A percentile compares a stretch with the other conserved stretches of the same genome.
These are phyloP conservation scores for Vitis hybrid DNA, from an alignment of 177 flowering plant species.

Conservation along the genomic window DNA sequence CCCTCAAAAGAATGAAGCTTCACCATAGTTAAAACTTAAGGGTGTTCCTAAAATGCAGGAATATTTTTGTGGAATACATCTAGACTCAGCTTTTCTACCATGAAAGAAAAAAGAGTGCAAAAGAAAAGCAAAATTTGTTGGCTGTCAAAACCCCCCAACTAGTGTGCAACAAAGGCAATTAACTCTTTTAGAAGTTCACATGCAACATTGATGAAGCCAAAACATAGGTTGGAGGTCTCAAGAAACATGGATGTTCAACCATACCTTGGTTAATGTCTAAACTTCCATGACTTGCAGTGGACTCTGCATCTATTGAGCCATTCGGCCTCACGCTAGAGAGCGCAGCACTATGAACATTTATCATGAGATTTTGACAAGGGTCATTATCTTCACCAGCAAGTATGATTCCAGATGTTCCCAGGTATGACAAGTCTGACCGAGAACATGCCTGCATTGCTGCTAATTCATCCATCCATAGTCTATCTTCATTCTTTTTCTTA, in stretches of 20 bases:
- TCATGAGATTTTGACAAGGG: slow-evolving; percentile 24
- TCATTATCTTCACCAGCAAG: slow-evolving; percentile 63
- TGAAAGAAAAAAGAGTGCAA: too few species aligned
- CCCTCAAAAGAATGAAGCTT: too few species aligned
- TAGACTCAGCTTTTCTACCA: too few species aligned
- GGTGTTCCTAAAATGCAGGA: too few species aligned
- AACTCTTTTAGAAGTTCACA: not conserved
- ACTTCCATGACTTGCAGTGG: slow-evolving; percentile 39
- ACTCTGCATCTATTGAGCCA: slow-evolving; percentile 39
- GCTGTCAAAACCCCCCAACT: too few species aligned
- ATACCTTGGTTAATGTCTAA: slow-evolving; percentile 53
- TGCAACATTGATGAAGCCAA: not conserved
- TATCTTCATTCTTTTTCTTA: slow-evolving; percentile 72
- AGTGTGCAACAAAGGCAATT: not conserved
- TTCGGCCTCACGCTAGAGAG: slow-evolving; percentile 24
- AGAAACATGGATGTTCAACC: not conserved
- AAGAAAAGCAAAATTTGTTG: too few species aligned
- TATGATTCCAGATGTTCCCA: slow-evolving; percentile 71
- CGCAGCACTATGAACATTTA: slow-evolving; percentile 15
- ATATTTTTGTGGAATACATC: too few species aligned
- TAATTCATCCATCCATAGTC: slow-evolving; percentile 80
- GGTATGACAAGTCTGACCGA: slow-evolving; percentile 52
- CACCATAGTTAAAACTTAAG: too few species aligned
- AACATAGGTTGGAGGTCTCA: not conserved
- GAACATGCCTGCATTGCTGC: slow-evolving; percentile 76